Evolutionary conservation across 2,329 filamentous ascomycete genomes (phyloP).

Genomic region (Helminthosporium solani): DNA sequence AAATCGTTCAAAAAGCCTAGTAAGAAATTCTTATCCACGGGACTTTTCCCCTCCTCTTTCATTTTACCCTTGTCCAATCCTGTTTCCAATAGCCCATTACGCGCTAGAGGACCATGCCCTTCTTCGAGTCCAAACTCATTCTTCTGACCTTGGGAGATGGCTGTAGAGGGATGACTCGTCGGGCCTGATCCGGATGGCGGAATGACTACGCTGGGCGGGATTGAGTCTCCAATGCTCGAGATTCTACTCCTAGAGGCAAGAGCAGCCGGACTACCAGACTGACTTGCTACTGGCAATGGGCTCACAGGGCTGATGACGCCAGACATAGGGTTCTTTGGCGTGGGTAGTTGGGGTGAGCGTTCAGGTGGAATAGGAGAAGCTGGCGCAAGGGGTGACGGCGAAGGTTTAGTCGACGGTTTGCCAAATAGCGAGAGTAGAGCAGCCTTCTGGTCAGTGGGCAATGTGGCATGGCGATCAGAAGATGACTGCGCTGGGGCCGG

Average conservation of each 20-base stretch:
- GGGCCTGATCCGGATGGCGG: slow-evolving; percentile 7
- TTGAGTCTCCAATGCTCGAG: slow-evolving; percentile 34
- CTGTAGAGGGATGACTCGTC: slow-evolving; percentile 12
- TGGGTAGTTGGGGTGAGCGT: slow-evolving; percentile 26
- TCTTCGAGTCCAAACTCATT: slow-evolving; percentile 4
- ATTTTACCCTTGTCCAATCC: slow-evolving; percentile 10
- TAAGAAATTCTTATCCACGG: slow-evolving; percentile 73
- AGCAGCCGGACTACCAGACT: slow-evolving; percentile 29
- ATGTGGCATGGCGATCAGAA: slow-evolving; percentile 30
- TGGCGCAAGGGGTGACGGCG: slow-evolving; percentile 7
- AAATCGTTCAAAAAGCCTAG: slow-evolving; percentile 69
- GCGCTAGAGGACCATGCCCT: no score
- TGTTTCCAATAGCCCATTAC: slow-evolving; percentile 1
- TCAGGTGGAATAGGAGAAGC: slow-evolving; percentile 5
- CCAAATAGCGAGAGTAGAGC: slow-evolving; percentile 41
- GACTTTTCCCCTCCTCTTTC: slow-evolving; percentile 33
- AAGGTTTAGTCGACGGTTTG: slow-evolving; percentile 23
- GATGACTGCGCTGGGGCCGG: slow-evolving; percentile 8
- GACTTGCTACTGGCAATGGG: slow-evolving; percentile 29
- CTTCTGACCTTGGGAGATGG: slow-evolving; percentile 3
- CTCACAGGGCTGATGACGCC: slow-evolving; percentile 42
- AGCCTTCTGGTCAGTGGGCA: slow-evolving; percentile 35
- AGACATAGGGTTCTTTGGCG: slow-evolving; percentile 34
- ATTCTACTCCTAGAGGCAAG: slow-evolving; percentile 34
- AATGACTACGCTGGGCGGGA: slow-evolving; percentile 21